Conservation (phyloP, 345 rosid species). For the Acer saccharum region DNA sequence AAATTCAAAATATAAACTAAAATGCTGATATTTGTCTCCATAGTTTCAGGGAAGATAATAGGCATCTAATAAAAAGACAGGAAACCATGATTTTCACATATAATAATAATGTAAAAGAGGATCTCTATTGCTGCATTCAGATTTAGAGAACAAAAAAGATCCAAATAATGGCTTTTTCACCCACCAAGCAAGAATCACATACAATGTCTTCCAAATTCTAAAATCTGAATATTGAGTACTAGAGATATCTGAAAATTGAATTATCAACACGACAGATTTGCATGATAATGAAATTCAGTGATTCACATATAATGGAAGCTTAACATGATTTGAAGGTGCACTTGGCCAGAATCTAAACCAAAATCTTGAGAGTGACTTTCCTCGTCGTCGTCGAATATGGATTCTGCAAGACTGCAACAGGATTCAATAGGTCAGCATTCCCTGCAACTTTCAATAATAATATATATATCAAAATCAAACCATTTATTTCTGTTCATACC, state of each 20-base stretch:
- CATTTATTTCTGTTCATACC: slow-evolving; percentile 7
- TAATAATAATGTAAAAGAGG: not conserved
- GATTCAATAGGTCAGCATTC: not conserved
- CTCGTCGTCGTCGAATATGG: not conserved
- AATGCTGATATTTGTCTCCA: too few species aligned
- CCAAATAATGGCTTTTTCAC: not conserved
- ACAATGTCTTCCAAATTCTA: too few species aligned
- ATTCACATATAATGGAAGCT: not conserved
- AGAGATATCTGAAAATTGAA: not conserved
- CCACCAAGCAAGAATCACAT: not conserved
- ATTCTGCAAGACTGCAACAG: not conserved
- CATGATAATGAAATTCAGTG: not conserved
- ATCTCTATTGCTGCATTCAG: not conserved
- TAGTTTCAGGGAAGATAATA: too few species aligned
- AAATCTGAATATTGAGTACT: not conserved
- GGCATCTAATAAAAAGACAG: too few species aligned
- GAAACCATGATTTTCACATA: too few species aligned
- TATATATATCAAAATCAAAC: not conserved
- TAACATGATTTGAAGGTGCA: not conserved
- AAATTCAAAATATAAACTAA: too few species aligned
- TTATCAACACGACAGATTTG: too few species aligned
- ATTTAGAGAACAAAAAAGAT: too few species aligned
- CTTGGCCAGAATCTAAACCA: too few species aligned
- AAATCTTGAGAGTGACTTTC: too few species aligned
- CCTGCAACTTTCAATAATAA: not conserved